Percentiles rank a stretch among this genome's conserved stretches.
Conservation (phyloP, 768 basidiomycete species). For the Fomitopsis serialis region DNA sequence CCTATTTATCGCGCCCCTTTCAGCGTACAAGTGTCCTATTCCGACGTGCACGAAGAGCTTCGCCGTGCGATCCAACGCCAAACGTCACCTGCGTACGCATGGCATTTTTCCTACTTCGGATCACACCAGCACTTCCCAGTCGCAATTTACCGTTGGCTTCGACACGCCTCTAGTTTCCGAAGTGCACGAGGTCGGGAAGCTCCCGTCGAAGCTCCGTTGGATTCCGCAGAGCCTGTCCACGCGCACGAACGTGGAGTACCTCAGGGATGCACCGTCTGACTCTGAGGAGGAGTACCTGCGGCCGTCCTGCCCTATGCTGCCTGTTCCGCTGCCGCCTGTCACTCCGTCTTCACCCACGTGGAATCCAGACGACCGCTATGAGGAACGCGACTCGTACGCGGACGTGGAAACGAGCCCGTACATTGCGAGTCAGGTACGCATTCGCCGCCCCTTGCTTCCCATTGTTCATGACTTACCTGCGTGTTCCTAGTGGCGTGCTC, state of each 20-base stretch:
- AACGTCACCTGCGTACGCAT: slow-evolving; percentile 74
- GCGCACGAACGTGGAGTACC: slow-evolving; percentile 26
- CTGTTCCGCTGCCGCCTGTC: slow-evolving; percentile 31
- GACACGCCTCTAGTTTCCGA: slow-evolving; percentile 41
- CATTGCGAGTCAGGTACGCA: slow-evolving; percentile 28
- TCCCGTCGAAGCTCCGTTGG: slow-evolving; percentile 35
- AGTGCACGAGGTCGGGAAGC: slow-evolving; percentile 33
- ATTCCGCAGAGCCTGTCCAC: slow-evolving; percentile 33
- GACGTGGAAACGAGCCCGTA: slow-evolving; percentile 26
- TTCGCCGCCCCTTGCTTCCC: background rate
- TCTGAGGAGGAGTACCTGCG: slow-evolving; percentile 24
- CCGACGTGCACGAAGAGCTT: slow-evolving; percentile 62
- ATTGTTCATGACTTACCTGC: background rate
- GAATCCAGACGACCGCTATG: slow-evolving; percentile 25
- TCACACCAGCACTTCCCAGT: slow-evolving; percentile 17
- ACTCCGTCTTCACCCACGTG: slow-evolving; percentile 27
- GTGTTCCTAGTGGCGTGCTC: slow-evolving; percentile 25
- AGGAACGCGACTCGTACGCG: slow-evolving; percentile 29
- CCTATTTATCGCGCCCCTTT: background rate
- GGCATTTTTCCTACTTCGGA: slow-evolving; percentile 40
- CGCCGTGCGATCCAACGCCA: slow-evolving; percentile 77
- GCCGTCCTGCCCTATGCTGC: slow-evolving; percentile 28
- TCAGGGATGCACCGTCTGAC: slow-evolving; percentile 21
- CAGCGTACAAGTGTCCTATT: slow-evolving; percentile 47
- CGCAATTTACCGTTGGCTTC: slow-evolving; percentile 36